phyloP scores from a whole-genome alignment of 495 filamentous ascomycete genomes.

The Aspergillus leporis region DNA sequence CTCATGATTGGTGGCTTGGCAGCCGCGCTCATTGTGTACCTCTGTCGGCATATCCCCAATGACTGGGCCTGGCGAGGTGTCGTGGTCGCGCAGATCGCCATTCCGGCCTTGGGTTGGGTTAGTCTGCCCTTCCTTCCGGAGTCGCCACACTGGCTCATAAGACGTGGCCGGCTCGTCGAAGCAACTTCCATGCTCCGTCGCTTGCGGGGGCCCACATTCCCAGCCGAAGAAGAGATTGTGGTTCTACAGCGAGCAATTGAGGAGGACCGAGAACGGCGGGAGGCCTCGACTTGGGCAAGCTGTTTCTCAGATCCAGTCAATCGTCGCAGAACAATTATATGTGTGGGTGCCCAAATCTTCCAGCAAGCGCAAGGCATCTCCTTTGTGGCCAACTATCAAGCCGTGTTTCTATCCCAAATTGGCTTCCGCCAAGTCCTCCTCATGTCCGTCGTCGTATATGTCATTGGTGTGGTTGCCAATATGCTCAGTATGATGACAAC shows the following conservation, averaged over 20 bases:
- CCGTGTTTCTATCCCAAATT: neutral
- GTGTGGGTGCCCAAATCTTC: conserved; percentile 51
- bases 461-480: neutral
- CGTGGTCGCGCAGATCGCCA: conserved; percentile 22
- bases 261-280: conserved; percentile 40
- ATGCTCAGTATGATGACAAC: neutral
- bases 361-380: conserved; percentile 63
- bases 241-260: conserved; percentile 50
- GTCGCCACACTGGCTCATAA: conserved; percentile 60
- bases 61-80: conserved; percentile 10
- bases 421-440: neutral
- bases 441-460: neutral
- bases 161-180: conserved; percentile 45
- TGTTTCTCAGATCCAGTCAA: conserved; percentile 55
- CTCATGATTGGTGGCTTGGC: conserved; percentile 9
- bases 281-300: conserved; percentile 40
- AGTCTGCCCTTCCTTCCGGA: conserved; percentile 58
- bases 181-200: conserved; percentile 24
- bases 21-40: conserved; percentile 7
- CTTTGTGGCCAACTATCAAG: conserved; percentile 38
- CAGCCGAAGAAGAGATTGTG: conserved; percentile 18
- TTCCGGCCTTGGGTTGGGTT: conserved; percentile 44
- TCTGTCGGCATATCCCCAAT: conserved; percentile 4
- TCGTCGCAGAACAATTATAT: conserved; percentile 48
- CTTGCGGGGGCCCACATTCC: neutral